Evolutionary conservation across 352 stramenopile genomes (phyloP), one percentile per base, ranked within the genome.

Genomic region (Pythium pyrilobum): DNA sequence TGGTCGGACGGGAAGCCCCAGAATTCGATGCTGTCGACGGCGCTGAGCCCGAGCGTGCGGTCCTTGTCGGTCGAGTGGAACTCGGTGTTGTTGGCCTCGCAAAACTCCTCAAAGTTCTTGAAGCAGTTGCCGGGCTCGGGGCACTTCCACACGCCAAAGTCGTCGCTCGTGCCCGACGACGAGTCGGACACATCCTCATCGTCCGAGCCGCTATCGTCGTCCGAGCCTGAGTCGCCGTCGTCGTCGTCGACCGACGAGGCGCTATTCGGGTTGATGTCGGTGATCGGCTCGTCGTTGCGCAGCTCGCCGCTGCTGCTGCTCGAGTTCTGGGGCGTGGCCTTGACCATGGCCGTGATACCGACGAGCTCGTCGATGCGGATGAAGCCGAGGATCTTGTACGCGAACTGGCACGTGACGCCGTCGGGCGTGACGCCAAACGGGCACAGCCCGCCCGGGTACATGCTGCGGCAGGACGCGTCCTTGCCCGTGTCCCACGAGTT

Each of bases 281-380:
- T 28, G 4, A 18, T 33, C 32, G 8, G 13, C 13, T 43, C 37
- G 37, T 25, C 37, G n/a, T 43, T 18, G 15, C 34, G n/a, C n/a
- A n/a, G n/a, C n/a, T n/a, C n/a, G n/a, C n/a, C n/a, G n/a, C n/a
- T n/a, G 31, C 8, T 36, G 9, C 31, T 8, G 31, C 8, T 37
- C 11, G 42, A 9, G 28, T 3, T 37, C 15, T 46, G 34, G 5
- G 9, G 11, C 4, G 6, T 23, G 3, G 18, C 11, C 10, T 37
- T 49, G 24, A 62, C 49, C 44, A 72, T 67, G 15, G n/a, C 45
- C 9, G 63, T 75, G 69, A 89, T 89, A n/a, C 79, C 79, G 15
- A 89, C 79, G 25, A 89, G 62, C 36, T 83, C 63, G 52, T 89
- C 79, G 43, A 89, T 83, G 20, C 49, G 64, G 18, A 89, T 20